Evolutionary conservation across 305 asterid species (phyloP).

Genomic region (Solanum hybrid): DNA sequence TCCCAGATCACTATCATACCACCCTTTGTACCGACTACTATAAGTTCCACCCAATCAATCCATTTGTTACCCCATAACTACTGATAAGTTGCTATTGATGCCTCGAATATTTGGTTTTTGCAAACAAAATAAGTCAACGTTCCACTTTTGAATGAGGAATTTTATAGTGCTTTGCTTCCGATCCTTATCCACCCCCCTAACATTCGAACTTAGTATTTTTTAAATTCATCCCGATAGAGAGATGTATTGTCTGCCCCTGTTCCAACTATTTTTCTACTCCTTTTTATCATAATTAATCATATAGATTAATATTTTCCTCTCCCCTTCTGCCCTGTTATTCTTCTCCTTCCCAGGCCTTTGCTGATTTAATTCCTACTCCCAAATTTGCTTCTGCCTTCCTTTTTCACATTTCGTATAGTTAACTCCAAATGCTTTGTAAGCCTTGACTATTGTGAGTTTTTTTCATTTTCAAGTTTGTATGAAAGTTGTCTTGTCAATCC

Average conservation of each 20-base stretch:
- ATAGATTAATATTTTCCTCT: neutral
- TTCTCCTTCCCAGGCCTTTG: too few relatives aligned
- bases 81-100: neutral
- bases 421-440: too few relatives aligned
- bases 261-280: neutral
- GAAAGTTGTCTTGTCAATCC: neutral
- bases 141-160: neutral
- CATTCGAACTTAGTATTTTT: too few relatives aligned
- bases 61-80: neutral
- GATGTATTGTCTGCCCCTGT: neutral
- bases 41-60: neutral
- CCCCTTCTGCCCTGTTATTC: too few relatives aligned
- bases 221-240: neutral
- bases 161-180: neutral
- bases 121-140: neutral
- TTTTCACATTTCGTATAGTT: too few relatives aligned
- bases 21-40: neutral
- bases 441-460: too few relatives aligned
- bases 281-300: neutral
- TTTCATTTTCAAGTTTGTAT: too few relatives aligned
- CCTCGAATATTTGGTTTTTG: neutral
- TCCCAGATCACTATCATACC: neutral
- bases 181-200: neutral
- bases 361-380: too few relatives aligned
- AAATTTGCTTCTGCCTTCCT: too few relatives aligned